These are phyloP conservation scores for Mycena kentingensis DNA, from an alignment of 768 basidiomycete genomes.

Conservation along the genomic window DNA sequence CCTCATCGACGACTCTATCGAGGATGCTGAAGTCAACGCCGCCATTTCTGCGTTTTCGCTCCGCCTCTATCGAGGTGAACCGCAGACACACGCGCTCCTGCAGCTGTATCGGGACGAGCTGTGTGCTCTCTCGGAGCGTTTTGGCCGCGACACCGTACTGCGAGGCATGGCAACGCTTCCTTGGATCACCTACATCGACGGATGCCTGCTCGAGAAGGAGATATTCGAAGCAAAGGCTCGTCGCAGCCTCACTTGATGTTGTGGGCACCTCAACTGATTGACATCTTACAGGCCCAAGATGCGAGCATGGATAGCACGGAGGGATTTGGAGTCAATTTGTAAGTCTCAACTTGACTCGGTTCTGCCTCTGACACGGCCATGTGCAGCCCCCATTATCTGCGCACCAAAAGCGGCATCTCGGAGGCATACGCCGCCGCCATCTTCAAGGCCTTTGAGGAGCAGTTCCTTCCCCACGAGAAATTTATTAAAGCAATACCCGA, in stretches of 20 bases:
- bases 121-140: background rate
- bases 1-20: constrained; percentile 2
- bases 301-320: too few species aligned
- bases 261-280: too few species aligned
- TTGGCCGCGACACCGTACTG: background rate
- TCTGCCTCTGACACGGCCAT: too few species aligned
- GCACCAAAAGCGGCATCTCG: constrained; percentile 3
- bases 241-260: too few species aligned
- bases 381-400: constrained; percentile 17
- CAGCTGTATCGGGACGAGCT: background rate
- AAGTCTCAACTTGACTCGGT: too few species aligned
- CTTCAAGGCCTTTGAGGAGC: constrained; percentile 10
- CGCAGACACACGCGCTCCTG: background rate
- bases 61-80: background rate
- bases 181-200: constrained; percentile 1
- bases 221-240: too few species aligned
- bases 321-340: too few species aligned
- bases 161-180: background rate
- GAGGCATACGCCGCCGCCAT: constrained; percentile 15
- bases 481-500: constrained; percentile 8
- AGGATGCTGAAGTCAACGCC: background rate
- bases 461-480: constrained; percentile 14
- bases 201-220: background rate
- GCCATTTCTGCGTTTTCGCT: background rate
- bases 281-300: too few species aligned